These are phyloP conservation scores for Hypoxylon sp. DNA, from an alignment of 2,329 filamentous ascomycete species.

Conservation along the genomic window DNA sequence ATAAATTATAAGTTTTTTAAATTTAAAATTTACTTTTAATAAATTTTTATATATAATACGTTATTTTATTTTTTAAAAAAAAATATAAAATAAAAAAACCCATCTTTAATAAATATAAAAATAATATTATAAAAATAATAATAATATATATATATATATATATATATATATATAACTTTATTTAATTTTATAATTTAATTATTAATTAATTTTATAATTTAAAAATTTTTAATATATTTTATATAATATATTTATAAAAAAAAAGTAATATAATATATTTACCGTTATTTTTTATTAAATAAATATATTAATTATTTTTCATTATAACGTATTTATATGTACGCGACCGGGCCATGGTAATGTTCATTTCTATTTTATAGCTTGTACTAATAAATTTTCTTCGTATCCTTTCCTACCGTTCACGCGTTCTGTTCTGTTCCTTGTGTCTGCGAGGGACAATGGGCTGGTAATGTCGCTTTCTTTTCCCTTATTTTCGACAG, in stretches of 20 bases:
- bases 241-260: no score
- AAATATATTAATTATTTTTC: neutral
- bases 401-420: conserved; percentile 36
- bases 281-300: no score
- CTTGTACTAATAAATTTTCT: conserved; percentile 28
- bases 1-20: neutral
- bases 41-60: neutral
- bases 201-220: no score
- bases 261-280: no score
- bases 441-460: conserved; percentile 36
- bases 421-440: conserved; percentile 25
- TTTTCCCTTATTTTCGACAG: conserved; percentile 44
- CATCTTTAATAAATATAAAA: neutral
- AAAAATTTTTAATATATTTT: no score
- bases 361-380: conserved; percentile 7
- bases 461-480: conserved; percentile 47
- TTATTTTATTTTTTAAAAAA: neutral
- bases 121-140: neutral
- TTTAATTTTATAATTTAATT: no score
- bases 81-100: neutral
- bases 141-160: neutral
- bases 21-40: neutral
- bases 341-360: neutral
- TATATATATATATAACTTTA: neutral
- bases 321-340: neutral